Evolutionary conservation across 176 grass and related monocot genomes (phyloP).

Genomic region (Tuctoria greenei): DNA sequence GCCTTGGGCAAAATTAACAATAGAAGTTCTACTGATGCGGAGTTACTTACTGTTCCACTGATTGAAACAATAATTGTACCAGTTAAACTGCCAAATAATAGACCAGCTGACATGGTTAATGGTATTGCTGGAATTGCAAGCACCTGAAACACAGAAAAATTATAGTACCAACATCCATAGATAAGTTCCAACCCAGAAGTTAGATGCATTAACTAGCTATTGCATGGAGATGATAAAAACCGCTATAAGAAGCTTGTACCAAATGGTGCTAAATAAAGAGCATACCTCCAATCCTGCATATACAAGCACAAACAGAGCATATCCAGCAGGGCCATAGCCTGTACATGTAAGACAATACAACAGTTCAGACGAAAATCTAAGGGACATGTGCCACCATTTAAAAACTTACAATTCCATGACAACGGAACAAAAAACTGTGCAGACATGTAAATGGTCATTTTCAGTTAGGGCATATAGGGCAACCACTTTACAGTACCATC

Average conservation of each 20-base stretch:
- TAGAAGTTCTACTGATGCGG: not conserved
- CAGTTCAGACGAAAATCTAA: not conserved
- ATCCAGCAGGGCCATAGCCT: constrained; percentile 97
- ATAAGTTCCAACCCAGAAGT: constrained; percentile 11
- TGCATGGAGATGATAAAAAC: not conserved
- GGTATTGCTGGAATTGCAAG: constrained; percentile 97
- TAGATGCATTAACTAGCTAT: constrained; percentile 10
- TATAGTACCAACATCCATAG: constrained; percentile 1
- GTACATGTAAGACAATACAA: constrained; percentile 26
- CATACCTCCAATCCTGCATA: constrained; percentile 93
- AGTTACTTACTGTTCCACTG: constrained; percentile 87
- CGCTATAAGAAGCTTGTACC: not conserved
- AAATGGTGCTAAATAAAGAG: constrained; percentile 1
- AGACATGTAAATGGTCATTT: not conserved
- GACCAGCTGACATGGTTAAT: constrained; percentile 91
- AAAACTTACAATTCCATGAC: not conserved
- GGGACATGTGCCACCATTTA: not conserved
- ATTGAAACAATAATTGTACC: constrained; percentile 94
- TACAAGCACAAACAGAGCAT: constrained; percentile 85
- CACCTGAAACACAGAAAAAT: constrained; percentile 53
- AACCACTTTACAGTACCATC: not conserved
- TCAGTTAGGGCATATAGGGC: not conserved
- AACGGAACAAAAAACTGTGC: constrained; percentile 20
- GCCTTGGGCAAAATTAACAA: not conserved
- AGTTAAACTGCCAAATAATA: constrained; percentile 83